phyloP scores from a whole-genome alignment of 2,329 filamentous ascomycete genomes.

The Ophiognomonia clavigignenti-juglandacearum region DNA sequence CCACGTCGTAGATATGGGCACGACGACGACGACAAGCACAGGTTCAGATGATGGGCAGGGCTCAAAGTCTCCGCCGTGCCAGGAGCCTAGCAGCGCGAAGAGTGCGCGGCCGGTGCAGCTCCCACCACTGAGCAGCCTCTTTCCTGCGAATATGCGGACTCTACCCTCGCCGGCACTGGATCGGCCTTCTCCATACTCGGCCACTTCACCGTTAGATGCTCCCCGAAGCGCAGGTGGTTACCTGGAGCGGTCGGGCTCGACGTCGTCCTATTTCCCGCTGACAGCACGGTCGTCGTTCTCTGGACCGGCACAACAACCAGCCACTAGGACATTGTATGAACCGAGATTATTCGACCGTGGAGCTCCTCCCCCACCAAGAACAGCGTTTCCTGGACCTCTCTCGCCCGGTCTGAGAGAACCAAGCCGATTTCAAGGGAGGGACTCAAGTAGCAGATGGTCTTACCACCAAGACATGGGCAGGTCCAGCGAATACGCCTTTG shows the following conservation, averaged over 20 bases:
- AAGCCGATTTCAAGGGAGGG: slow-evolving; percentile 28
- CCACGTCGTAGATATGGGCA: slow-evolving; percentile 38
- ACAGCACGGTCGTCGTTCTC: slow-evolving; percentile 28
- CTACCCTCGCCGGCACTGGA: slow-evolving; percentile 43
- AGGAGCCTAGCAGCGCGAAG: not conserved
- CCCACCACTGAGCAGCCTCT: slow-evolving; percentile 53
- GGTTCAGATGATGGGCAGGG: slow-evolving; percentile 31
- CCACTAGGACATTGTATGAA: slow-evolving; percentile 40
- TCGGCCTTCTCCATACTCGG: slow-evolving; percentile 35
- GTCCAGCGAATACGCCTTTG: slow-evolving; percentile 40
- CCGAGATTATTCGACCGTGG: slow-evolving; percentile 37
- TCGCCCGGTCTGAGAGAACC: slow-evolving; percentile 40
- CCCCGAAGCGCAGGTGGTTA: slow-evolving; percentile 34
- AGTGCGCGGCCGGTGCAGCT: slow-evolving; percentile 40
- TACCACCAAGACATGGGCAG: slow-evolving; percentile 34
- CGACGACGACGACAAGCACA: no score
- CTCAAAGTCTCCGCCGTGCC: slow-evolving; percentile 28
- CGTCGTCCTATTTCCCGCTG: slow-evolving; percentile 44
- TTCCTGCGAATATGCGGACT: slow-evolving; percentile 40
- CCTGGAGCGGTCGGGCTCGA: slow-evolving; percentile 33
- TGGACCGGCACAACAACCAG: slow-evolving; percentile 22
- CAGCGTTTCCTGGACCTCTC: slow-evolving; percentile 36
- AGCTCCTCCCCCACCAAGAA: slow-evolving; percentile 22
- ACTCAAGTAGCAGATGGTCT: slow-evolving; percentile 32
- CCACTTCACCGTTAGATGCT: slow-evolving; percentile 43